Base-by-base conservation (phyloP, 352 stramenopile species). In the Phytopythium ostracodes region DNA sequence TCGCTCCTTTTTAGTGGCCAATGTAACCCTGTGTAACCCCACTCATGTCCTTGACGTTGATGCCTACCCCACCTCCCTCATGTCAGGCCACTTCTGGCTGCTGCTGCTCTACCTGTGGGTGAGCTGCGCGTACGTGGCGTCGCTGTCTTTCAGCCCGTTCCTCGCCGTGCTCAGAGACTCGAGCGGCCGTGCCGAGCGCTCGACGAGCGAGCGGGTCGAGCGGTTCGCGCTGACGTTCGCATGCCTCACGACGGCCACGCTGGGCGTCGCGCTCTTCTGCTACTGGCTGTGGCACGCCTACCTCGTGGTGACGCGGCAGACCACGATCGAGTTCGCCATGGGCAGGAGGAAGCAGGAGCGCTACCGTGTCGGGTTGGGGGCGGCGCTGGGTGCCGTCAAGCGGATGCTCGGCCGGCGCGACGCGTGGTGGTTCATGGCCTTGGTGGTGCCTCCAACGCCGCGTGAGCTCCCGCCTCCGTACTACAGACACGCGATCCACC, bases 211-310 rank as follows among this genome's bases (percentile, higher is more conserved):
- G 3, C 69, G 72, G 14, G 9, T 84, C 56, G 44, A 68, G 6
- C 71, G 68, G 6, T 72, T 77, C 40, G 62, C 65, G n/a, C 49
- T 76, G 0, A 35, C 75, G 20, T 74, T 80, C 47, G 68, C 70
- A 27, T 80, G 76, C 70, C 70, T 80, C 63, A 50, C 67, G 11
- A 76, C 70, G 22, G 73, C 54, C 54, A 56, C 72, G 18, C 65
- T 80, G 36, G 64, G 66, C 12, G 62, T 76, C 50, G 60, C 71
- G 50, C 59, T 80, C 38, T 73, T 61, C 27, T 47, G 49, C 7
- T 80, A 78, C 51, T 78, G 70, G 72, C 27, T 49, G 7, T 86
- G 76, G 76, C 76, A 86, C 36, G 22, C 71, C 29, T 84, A 81
- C 46, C 59, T 86, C 53, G 65, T 76, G 46, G 59, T 84, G 24